These are phyloP conservation scores for Lasiodiplodia sp. DNA, from an alignment of 2,329 filamentous ascomycete species.

Conservation along the genomic window DNA sequence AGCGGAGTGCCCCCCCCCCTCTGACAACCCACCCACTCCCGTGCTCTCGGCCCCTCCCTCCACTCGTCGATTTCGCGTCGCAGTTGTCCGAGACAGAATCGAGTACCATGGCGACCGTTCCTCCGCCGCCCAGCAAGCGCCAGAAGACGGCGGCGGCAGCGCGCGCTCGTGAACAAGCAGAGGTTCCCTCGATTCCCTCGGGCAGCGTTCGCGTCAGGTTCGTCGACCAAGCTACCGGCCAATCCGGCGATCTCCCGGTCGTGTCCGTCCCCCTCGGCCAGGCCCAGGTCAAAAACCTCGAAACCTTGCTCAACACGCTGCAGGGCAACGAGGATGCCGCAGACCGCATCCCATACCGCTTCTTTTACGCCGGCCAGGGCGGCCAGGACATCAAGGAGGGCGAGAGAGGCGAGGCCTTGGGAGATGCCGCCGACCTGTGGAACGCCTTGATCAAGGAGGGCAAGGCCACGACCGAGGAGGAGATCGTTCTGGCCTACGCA, in stretches of 20 bases:
- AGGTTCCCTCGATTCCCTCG: constrained; percentile 72
- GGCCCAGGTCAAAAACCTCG: constrained; percentile 87
- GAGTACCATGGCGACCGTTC: constrained; percentile 74
- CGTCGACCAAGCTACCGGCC: constrained; percentile 76
- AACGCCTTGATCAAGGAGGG: constrained; percentile 50
- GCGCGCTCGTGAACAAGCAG: constrained; percentile 75
- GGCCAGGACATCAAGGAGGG: constrained; percentile 33
- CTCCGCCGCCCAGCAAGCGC: constrained; percentile 87
- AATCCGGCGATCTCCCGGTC: constrained; percentile 73
- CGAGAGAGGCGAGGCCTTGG: constrained; percentile 48
- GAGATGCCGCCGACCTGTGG: constrained; percentile 56
- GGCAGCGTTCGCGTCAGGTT: constrained; percentile 89
- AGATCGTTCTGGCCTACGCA: constrained; percentile 45
- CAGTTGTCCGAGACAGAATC: too few species aligned
- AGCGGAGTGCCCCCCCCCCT: background rate
- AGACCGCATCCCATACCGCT: constrained; percentile 71
- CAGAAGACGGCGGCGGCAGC: constrained; percentile 80
- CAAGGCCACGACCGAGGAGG: constrained; percentile 28
- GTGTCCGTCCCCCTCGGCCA: constrained; percentile 79
- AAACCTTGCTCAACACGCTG: constrained; percentile 83
- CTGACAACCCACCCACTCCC: background rate
- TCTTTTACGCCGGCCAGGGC: constrained; percentile 60
- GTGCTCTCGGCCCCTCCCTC: background rate
- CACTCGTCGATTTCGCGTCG: background rate
- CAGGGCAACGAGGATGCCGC: constrained; percentile 66